Conservation (phyloP, 768 basidiomycete genomes). For the Mycena capillaripes region DNA sequence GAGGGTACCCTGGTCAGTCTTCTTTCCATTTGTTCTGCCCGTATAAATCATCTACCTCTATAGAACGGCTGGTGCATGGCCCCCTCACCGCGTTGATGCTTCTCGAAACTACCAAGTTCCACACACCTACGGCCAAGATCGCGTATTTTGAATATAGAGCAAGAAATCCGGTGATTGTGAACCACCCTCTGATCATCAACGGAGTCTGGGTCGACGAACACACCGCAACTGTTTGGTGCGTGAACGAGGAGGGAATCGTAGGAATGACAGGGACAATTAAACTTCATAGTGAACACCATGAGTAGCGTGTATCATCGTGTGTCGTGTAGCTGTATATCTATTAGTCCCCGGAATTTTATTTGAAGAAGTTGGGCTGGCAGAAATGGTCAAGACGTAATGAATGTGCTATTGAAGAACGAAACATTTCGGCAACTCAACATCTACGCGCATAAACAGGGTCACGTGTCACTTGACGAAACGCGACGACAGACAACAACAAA, state of each 20-base stretch:
- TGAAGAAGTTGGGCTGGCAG: too few relatives aligned
- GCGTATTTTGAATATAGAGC: conserved; percentile 73
- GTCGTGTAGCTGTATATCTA: too few relatives aligned
- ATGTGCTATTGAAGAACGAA: too few relatives aligned
- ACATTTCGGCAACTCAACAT: too few relatives aligned
- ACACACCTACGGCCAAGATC: conserved; percentile 63
- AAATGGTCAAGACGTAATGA: too few relatives aligned
- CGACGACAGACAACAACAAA: too few relatives aligned
- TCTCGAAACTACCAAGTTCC: conserved; percentile 69
- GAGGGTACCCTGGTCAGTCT: conserved; percentile 79
- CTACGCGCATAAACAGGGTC: conserved; percentile 9
- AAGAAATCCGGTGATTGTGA: conserved; percentile 64
- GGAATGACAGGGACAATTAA: conserved; percentile 41
- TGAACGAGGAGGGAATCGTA: conserved; percentile 46
- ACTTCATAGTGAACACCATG: not conserved
- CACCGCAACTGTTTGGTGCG: conserved; percentile 56
- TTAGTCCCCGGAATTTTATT: too few relatives aligned
- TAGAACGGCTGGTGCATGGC: conserved; percentile 89
- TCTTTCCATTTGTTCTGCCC: not conserved
- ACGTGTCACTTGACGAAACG: conserved; percentile 21
- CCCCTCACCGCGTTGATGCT: conserved; percentile 87
- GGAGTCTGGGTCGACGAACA: conserved; percentile 49
- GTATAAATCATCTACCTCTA: conserved; percentile 12
- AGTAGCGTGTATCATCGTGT: conserved; percentile 1
- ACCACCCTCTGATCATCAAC: conserved; percentile 51